These are phyloP conservation scores for Sordaria brevicollis DNA, from an alignment of 495 filamentous ascomycete genomes.

Conservation along the genomic window DNA sequence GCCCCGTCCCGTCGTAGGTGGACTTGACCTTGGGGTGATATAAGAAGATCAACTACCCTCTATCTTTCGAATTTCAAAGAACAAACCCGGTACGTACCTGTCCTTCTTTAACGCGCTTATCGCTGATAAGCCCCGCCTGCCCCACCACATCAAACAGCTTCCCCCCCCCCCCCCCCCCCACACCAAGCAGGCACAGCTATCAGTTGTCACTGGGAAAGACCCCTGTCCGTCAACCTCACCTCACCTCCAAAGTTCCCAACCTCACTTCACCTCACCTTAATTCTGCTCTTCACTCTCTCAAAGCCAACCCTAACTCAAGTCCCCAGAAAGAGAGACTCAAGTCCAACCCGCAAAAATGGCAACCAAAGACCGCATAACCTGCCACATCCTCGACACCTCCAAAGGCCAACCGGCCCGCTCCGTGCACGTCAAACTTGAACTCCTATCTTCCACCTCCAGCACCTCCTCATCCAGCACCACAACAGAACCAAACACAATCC, in stretches of 20 bases:
- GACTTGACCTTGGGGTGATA: background rate
- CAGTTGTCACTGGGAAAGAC: too few species aligned
- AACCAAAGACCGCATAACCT: constrained; percentile 44
- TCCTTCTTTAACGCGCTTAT: background rate
- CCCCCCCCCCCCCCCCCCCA: too few species aligned
- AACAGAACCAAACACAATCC: background rate
- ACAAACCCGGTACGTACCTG: background rate
- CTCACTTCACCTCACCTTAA: background rate
- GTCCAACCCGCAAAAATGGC: background rate
- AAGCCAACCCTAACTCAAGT: background rate
- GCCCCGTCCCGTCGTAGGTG: background rate
- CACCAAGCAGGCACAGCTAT: background rate
- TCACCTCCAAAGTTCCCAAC: background rate
- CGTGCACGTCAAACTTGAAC: constrained; percentile 68
- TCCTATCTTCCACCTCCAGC: constrained; percentile 50
- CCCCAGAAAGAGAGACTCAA: background rate
- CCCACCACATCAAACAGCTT: background rate
- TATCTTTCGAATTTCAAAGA: background rate
- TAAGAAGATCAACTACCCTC: background rate
- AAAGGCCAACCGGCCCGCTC: constrained; percentile 57
- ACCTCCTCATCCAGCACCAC: constrained; percentile 23
- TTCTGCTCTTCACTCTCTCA: background rate
- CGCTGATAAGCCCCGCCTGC: background rate
- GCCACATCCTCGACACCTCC: constrained; percentile 53
- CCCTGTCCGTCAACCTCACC: background rate